Conservation (phyloP, 2,329 filamentous ascomycete genomes). For the Penicillium sp. region DNA sequence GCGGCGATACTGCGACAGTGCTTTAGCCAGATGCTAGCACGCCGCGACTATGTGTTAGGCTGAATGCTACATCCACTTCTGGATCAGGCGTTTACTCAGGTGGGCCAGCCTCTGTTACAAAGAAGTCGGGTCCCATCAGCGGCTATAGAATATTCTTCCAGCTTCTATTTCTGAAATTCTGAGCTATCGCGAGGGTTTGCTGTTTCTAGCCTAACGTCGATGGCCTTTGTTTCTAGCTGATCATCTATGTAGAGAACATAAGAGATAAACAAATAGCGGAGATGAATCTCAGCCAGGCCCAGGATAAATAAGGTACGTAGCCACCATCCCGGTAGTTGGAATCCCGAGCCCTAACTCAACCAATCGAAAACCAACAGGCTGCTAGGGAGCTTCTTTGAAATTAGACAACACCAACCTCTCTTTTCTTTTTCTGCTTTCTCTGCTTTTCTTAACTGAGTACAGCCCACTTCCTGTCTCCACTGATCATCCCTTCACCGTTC, state of each 20-base stretch:
- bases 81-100: background rate
- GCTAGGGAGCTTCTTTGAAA: slow-evolving; percentile 7
- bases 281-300: background rate
- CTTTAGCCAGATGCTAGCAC: slow-evolving; percentile 14
- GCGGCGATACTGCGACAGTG: slow-evolving; percentile 14
- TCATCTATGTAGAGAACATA: background rate
- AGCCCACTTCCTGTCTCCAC: background rate
- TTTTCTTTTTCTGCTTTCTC: slow-evolving; percentile 1
- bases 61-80: background rate
- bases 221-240: background rate
- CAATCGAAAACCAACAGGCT: slow-evolving; percentile 5
- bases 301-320: slow-evolving; percentile 1
- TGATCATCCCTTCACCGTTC: slow-evolving; percentile 3
- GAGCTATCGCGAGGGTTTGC: background rate
- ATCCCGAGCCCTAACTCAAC: slow-evolving; percentile 5
- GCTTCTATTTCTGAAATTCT: background rate
- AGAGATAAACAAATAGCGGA: background rate
- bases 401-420: slow-evolving; percentile 4
- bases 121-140: background rate
- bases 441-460: too few species aligned
- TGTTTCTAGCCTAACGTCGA: background rate
- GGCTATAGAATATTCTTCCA: background rate
- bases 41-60: slow-evolving; percentile 1
- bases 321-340: slow-evolving; percentile 3
- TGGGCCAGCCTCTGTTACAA: background rate